Conservation (phyloP, 1,139 yeast species). For the Pichia sp. region DNA sequence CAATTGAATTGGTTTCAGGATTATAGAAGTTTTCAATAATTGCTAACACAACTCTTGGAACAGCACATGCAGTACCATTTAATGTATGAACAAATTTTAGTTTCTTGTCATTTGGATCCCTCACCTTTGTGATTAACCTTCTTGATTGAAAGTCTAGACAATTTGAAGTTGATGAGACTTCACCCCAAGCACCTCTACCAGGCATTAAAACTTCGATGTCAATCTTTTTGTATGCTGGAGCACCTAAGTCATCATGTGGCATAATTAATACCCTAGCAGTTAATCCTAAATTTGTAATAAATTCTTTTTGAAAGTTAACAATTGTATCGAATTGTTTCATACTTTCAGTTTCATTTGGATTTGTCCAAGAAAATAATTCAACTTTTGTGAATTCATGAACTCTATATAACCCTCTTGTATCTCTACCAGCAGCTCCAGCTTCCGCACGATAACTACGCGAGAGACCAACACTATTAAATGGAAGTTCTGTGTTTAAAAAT, state of each 20-base stretch:
- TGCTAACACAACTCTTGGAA: slow-evolving; percentile 87
- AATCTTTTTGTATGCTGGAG: slow-evolving; percentile 87
- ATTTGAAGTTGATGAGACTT: slow-evolving; percentile 82
- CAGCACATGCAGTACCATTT: slow-evolving; percentile 95
- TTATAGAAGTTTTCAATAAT: slow-evolving; percentile 80
- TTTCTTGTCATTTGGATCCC: slow-evolving; percentile 23
- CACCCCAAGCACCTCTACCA: slow-evolving; percentile 90
- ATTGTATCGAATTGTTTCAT: slow-evolving; percentile 51
- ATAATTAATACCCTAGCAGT: slow-evolving; percentile 77
- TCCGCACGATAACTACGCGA: slow-evolving; percentile 91
- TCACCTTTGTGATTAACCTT: slow-evolving; percentile 63
- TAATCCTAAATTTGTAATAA: slow-evolving; percentile 63
- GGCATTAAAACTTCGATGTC: slow-evolving; percentile 99
- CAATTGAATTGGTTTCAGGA: slow-evolving; percentile 44
- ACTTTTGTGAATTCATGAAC: slow-evolving; percentile 98
- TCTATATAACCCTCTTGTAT: slow-evolving; percentile 85
- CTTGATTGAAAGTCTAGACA: slow-evolving; percentile 91
- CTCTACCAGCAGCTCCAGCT: slow-evolving; percentile 94
- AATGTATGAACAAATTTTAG: slow-evolving; percentile 67
- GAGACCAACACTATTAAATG: slow-evolving; percentile 66
- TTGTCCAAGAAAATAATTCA: slow-evolving; percentile 79
- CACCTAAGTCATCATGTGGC: slow-evolving; percentile 89
- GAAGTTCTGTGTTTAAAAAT: slow-evolving; percentile 33
- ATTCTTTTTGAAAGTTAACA: slow-evolving; percentile 55
- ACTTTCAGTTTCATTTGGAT: slow-evolving; percentile 37